Evolutionary conservation across 2,329 filamentous ascomycete species (phyloP).

Genomic region (Trichoderma cornu-damae): DNA sequence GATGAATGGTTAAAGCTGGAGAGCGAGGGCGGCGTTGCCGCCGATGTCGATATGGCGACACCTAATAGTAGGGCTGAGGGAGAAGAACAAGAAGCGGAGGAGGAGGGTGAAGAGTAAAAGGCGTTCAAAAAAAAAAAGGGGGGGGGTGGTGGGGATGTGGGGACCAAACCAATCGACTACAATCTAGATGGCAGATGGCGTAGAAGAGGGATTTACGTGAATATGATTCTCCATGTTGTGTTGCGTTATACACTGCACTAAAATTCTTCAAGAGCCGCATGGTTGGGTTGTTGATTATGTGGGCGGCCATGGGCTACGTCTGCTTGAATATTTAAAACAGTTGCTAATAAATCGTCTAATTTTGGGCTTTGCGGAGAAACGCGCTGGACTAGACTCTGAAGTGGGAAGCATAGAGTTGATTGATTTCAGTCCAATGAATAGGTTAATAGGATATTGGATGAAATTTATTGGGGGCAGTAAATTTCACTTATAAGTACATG

Average conservation of each 20-base stretch:
- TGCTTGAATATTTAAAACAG: slow-evolving; percentile 11
- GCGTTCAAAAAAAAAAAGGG: slow-evolving; percentile 27
- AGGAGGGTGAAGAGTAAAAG: slow-evolving; percentile 23
- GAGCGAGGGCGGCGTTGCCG: slow-evolving; percentile 54
- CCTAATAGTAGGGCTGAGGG: slow-evolving; percentile 21
- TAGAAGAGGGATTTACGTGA: slow-evolving; percentile 21
- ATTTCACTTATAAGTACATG: background rate
- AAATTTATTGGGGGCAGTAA: too few species aligned
- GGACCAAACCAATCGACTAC: background rate
- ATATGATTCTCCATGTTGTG: slow-evolving; percentile 23
- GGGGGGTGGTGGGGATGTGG: too few species aligned
- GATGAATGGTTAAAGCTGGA: slow-evolving; percentile 83
- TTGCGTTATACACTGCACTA: slow-evolving; percentile 8
- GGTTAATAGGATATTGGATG: too few species aligned
- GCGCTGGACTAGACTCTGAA: background rate
- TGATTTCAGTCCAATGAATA: too few species aligned
- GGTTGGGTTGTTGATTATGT: slow-evolving; percentile 17
- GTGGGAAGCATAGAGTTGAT: too few species aligned
- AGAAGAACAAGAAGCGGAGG: slow-evolving; percentile 24
- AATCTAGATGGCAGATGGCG: slow-evolving; percentile 21
- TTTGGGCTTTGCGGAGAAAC: background rate
- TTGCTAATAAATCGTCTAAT: background rate
- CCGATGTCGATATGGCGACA: slow-evolving; percentile 15
- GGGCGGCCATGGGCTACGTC: background rate
- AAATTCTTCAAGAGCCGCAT: background rate